Evolutionary conservation across 2,329 filamentous ascomycete species (phyloP).

Genomic region (Fusarium nurragi): DNA sequence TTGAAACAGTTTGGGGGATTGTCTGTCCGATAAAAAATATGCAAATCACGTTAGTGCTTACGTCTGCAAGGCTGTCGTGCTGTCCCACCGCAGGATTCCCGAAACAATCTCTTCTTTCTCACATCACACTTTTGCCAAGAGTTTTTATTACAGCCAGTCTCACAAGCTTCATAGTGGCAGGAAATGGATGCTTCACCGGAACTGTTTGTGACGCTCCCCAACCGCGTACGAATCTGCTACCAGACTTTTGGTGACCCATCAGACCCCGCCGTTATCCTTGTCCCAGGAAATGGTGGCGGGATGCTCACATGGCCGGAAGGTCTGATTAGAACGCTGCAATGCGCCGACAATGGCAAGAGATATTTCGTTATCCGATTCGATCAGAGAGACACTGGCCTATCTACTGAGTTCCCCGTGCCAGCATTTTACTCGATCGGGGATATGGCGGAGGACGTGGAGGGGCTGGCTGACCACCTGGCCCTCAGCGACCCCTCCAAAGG

Average conservation of each 20-base stretch:
- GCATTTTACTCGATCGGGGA: constrained; percentile 41
- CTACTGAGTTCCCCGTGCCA: constrained; percentile 39
- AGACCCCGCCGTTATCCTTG: constrained; percentile 41
- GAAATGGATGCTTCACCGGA: constrained; percentile 35
- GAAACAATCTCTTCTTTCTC: neutral
- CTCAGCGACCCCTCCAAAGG: constrained; percentile 15
- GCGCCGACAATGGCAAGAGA: constrained; percentile 3
- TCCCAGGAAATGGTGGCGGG: constrained; percentile 34
- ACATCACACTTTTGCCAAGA: neutral
- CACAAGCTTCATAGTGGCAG: no score
- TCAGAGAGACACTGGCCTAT: constrained; percentile 39
- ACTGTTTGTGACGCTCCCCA: constrained; percentile 41
- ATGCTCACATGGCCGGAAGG: constrained; percentile 43
- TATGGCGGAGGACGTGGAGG: constrained; percentile 44
- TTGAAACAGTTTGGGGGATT: no score
- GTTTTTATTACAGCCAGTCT: neutral
- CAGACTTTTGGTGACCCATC: constrained; percentile 41
- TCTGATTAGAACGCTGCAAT: constrained; percentile 34
- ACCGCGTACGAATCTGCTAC: constrained; percentile 45
- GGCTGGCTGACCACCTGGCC: constrained; percentile 40
- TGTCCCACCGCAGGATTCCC: no score
- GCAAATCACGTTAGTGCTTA: constrained; percentile 4
- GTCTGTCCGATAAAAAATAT: neutral
- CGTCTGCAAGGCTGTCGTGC: neutral
- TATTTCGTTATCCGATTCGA: constrained; percentile 40